Conservation (phyloP, 2,329 filamentous ascomycete species). For the Mycocentrospora acerina region DNA sequence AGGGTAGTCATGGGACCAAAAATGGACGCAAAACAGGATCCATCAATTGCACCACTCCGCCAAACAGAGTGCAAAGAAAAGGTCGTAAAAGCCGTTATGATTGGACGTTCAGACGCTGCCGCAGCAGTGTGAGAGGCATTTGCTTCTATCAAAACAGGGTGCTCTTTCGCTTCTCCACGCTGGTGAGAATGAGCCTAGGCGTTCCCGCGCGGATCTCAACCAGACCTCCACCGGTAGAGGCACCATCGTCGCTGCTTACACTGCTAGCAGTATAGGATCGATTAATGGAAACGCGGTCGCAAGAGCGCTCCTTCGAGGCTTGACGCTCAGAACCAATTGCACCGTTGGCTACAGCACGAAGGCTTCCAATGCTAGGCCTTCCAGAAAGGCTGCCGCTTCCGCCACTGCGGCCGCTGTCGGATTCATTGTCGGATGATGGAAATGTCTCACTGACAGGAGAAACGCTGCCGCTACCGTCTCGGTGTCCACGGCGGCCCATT, state of each 20-base stretch:
- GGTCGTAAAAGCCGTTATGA: constrained; percentile 42
- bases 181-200: constrained; percentile 83
- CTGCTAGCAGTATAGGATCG: constrained; percentile 62
- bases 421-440: constrained; percentile 68
- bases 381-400: constrained; percentile 82
- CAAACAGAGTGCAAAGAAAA: constrained; percentile 29
- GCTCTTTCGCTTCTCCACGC: constrained; percentile 86
- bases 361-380: constrained; percentile 71
- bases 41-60: constrained; percentile 28
- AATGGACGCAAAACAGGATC: constrained; percentile 18
- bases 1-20: constrained; percentile 30
- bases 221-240: constrained; percentile 58
- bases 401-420: constrained; percentile 53
- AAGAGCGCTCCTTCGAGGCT: constrained; percentile 45
- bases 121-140: constrained; percentile 16
- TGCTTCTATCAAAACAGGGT: constrained; percentile 54
- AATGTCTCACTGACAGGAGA: constrained; percentile 87
- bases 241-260: constrained; percentile 63
- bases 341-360: constrained; percentile 75
- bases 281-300: constrained; percentile 34
- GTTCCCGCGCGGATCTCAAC: constrained; percentile 57
- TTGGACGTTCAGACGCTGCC: constrained; percentile 26
- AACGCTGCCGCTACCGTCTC: constrained; percentile 73
- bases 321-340: constrained; percentile 88
- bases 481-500: constrained; percentile 74